A percentile compares a stretch with the other conserved stretches of the same genome.
Evolutionary conservation across 139 green algal species (phyloP).

Genomic region (Coelastrella sp.): DNA sequence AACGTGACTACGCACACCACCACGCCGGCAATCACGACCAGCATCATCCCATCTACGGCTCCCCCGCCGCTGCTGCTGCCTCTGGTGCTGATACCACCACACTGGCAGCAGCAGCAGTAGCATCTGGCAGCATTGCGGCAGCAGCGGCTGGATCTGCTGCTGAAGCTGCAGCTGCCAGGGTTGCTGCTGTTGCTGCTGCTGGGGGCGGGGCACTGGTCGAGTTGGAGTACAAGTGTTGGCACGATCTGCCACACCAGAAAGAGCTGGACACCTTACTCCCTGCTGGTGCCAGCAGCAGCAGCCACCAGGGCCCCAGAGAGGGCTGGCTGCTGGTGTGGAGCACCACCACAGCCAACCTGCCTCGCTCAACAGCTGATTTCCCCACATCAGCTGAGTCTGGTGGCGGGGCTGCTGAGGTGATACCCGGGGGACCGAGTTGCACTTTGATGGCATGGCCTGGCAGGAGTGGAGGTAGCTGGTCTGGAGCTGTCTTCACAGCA

Average conservation of each 20-base stretch:
- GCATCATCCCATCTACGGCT: slow-evolving; percentile 15
- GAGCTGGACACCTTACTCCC: slow-evolving; percentile 17
- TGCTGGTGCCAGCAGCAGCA: neutral
- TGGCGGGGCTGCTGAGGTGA: neutral
- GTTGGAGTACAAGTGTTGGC: slow-evolving; percentile 24
- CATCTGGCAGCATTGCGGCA: neutral
- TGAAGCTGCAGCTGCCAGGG: neutral
- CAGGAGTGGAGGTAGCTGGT: slow-evolving; percentile 24
- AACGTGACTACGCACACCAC: neutral
- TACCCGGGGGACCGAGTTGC: slow-evolving; percentile 32
- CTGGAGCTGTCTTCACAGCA: slow-evolving; percentile 15
- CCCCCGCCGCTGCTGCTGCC: slow-evolving; percentile 16
- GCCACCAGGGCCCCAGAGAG: neutral
- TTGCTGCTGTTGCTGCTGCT: slow-evolving; percentile 10
- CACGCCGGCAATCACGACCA: slow-evolving; percentile 6
- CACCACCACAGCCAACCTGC: neutral
- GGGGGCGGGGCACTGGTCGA: neutral
- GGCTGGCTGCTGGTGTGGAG: slow-evolving; percentile 32
- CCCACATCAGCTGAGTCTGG: neutral
- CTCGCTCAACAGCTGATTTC: neutral
- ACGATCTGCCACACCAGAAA: slow-evolving; percentile 11
- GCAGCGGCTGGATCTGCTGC: neutral
- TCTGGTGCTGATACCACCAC: neutral
- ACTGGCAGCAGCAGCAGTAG: neutral
- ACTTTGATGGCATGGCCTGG: slow-evolving; percentile 35